A percentile compares a stretch with the other conserved stretches of the same genome.
Conservation (phyloP, 345 rosid genomes). For the Populus ilicifolia region DNA sequence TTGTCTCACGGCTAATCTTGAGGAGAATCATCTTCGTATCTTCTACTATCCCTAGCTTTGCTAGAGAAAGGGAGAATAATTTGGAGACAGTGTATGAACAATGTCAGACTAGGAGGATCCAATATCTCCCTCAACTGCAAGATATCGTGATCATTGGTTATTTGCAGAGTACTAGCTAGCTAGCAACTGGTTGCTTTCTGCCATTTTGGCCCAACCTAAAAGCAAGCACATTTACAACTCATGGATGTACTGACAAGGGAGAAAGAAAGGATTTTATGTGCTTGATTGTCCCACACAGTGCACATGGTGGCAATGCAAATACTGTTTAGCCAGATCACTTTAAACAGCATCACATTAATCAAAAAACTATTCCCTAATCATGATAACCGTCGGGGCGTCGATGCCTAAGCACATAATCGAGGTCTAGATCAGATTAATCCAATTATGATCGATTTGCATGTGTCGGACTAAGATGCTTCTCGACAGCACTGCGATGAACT, state of each 20-base stretch:
- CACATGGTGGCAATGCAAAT: conserved; percentile 18
- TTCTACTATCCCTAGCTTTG: conserved; percentile 2
- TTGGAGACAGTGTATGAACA: conserved; percentile 2
- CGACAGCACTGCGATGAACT: neutral
- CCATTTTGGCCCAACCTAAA: neutral
- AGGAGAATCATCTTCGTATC: conserved; percentile 14
- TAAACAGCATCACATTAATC: neutral
- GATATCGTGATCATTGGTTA: neutral
- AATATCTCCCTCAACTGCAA: neutral
- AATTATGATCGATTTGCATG: conserved; percentile 2
- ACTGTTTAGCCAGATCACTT: neutral
- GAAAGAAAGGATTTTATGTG: neutral
- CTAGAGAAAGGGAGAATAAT: neutral
- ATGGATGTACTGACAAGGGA: neutral
- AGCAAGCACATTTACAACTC: conserved; percentile 11
- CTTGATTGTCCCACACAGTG: neutral
- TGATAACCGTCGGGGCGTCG: conserved; percentile 9
- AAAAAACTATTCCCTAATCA: conserved; percentile 7
- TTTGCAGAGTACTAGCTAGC: neutral
- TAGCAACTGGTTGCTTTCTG: conserved; percentile 5
- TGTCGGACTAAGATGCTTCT: neutral
- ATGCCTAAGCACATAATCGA: conserved; percentile 10
- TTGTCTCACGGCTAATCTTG: neutral
- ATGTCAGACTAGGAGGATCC: neutral
- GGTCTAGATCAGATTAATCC: neutral